A percentile compares a stretch with the other conserved stretches of the same genome.
These are phyloP conservation scores for Metschnikowia similis DNA, from an alignment of 805 yeast species.

Conservation along the genomic window DNA sequence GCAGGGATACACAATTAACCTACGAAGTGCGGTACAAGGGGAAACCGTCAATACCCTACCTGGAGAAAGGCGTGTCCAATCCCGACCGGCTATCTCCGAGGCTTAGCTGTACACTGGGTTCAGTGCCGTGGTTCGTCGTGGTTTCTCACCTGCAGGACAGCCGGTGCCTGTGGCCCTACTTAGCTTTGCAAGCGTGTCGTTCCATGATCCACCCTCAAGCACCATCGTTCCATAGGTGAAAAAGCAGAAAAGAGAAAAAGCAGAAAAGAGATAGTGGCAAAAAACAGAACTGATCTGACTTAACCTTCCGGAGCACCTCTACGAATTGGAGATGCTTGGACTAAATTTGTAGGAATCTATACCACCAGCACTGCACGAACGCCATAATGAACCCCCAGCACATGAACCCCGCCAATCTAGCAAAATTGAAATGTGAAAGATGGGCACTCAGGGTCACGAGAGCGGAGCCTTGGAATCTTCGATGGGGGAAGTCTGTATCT, in stretches of 20 bases:
- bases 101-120: too few relatives aligned
- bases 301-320: conserved; percentile 78
- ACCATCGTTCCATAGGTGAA: conserved; percentile 81
- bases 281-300: conserved; percentile 85
- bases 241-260: too few relatives aligned
- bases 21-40: too few relatives aligned
- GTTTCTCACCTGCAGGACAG: too few relatives aligned
- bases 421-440: conserved; percentile 52
- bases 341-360: conserved; percentile 75
- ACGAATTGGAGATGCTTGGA: conserved; percentile 79
- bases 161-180: too few relatives aligned
- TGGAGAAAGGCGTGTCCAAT: too few relatives aligned
- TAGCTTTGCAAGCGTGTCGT: conserved; percentile 61
- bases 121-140: too few relatives aligned
- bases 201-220: conserved; percentile 67
- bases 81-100: too few relatives aligned
- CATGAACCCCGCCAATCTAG: conserved; percentile 73
- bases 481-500: conserved; percentile 11
- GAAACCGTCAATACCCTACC: too few relatives aligned
- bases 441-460: neutral
- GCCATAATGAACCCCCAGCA: conserved; percentile 85
- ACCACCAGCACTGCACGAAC: conserved; percentile 86
- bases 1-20: too few relatives aligned
- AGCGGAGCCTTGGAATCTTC: neutral
- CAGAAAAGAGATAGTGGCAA: conserved; percentile 81